A percentile compares a stretch with the other conserved stretches of the same genome.
Conservation (phyloP, 257 asterid species). For the Solanum arcanum region DNA sequence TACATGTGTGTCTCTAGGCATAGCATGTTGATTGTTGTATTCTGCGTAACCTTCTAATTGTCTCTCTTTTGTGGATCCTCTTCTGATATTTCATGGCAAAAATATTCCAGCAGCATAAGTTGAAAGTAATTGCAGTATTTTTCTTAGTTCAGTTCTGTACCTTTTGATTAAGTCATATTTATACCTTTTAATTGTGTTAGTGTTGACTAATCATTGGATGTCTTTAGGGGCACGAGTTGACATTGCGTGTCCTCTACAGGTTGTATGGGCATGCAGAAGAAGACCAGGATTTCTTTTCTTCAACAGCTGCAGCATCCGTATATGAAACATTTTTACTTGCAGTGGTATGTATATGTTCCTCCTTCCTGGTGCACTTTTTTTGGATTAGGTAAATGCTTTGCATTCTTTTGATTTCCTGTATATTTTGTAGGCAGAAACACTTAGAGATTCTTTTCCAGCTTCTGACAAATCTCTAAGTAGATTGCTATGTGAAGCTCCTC, state of each 20-base stretch:
- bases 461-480: slow-evolving; percentile 92
- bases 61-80: not conserved
- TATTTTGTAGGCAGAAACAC: slow-evolving; percentile 73
- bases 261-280: slow-evolving; percentile 94
- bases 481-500: slow-evolving; percentile 90
- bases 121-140: not conserved
- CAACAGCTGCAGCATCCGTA: slow-evolving; percentile 80
- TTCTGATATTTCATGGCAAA: not conserved
- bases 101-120: not conserved
- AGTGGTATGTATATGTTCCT: slow-evolving; percentile 48
- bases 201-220: slow-evolving; percentile 42
- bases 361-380: slow-evolving; percentile 10
- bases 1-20: not conserved
- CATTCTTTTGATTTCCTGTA: slow-evolving; percentile 5
- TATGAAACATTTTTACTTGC: slow-evolving; percentile 83
- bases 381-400: slow-evolving; percentile 1
- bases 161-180: not conserved
- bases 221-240: slow-evolving; percentile 99
- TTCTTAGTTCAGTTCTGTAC: not conserved
- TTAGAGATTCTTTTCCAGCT: slow-evolving; percentile 84
- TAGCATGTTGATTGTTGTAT: not conserved
- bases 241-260: slow-evolving; percentile 90
- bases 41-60: not conserved
- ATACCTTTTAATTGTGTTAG: slow-evolving; percentile 2
- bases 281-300: slow-evolving; percentile 76